Base-by-base conservation (phyloP, 495 filamentous ascomycete genomes). In the Podospora anserina region DNA sequence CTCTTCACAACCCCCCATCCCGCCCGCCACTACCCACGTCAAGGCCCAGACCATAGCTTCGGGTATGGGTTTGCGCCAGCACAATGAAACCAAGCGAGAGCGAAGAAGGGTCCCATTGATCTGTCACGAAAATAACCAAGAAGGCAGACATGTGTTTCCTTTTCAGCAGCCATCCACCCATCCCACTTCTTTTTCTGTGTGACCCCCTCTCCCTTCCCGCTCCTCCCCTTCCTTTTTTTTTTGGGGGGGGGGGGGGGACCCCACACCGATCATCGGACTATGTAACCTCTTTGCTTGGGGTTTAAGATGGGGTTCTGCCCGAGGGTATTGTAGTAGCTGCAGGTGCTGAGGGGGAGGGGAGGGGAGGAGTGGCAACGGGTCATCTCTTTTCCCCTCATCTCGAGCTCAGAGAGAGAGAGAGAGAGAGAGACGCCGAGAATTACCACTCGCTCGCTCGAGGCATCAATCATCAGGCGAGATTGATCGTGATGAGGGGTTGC, bases 61-160 rank as follows among this genome's bases (percentile, higher is more conserved):
- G 39, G 39, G 39, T 49, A 49, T 32, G 5, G 39, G 39, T 5
- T 49, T 49, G 7, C 13, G 39, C 39, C 39, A 49, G 23, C 13
- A 49, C 39, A 49, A 49, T 58, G 55, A 58, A 58, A 58, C 55
- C 55, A 26, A 58, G 55, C 55, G 55, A 58, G 23, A 58, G n/a
- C 55, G 18, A 58, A 19, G 5, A 58, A 32, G 16, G 55, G n/a
- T 58, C 55, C 55, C n/a, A 20, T 58, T 58, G 55, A 58, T 58
- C n/a, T 58, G 55, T 58, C 55, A 58, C 55, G 19, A 58, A 58
- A 58, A 58, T 58, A 49, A 49, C 13, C 39, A 49, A 49, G 13
- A 49, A 13, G 39, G 39, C 15, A 49, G 5, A 16, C 39, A 49
- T 49, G 39, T 49, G 5, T 49, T 49, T 13, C 39, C 39, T 49